Base-by-base conservation (phyloP, 352 stramenopile genomes). In the Globisporangium cederbergense region DNA sequence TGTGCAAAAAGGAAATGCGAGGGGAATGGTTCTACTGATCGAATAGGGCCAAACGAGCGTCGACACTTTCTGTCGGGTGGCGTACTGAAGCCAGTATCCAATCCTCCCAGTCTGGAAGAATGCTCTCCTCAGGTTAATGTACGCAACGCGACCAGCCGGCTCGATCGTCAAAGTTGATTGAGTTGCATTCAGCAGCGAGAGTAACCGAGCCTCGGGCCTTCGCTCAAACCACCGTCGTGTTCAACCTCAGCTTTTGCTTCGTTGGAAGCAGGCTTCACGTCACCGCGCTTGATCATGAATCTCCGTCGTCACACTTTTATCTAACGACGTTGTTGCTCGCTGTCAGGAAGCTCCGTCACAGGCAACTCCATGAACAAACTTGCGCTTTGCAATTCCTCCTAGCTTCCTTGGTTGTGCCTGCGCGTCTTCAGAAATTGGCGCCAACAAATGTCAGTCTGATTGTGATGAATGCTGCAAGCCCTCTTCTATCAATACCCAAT, bases 1-100 rank as follows among this genome's bases (percentile, higher is more conserved):
- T 28, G 25, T 28, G 20, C 70, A 14, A 52, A 78, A 72, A 0
- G 66, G 54, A 3, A 74, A 32, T 9, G 51, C 42, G 2, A 66
- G 20, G 7, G 65, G 50, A 5, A 58, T 13, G 0, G 18, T 36
- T 34, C 18, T 69, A 66, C n/a, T 65, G 58, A 65, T 25, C 64
- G 57, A 69, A 32, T 65, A 54, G 7, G 50, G n/a, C 10, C 54
- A 42, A 18, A 36, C 62, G 43, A 67, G 34, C 14, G 30, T 34
- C 9, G 46, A 18, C 5, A 66, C 14, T 16, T 45, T 40, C 20
- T 52, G 42, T 8, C 47, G 58, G n/a, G 49, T 30, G 34, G 58
- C 20, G 38, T 64, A 50, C 34, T 64, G 34, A 5, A 64, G 58
- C 47, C 58, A 57, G n/a, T 22, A 28, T 6, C 46, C 47, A 6